Evolutionary conservation across 306 rosid genomes (phyloP), one percentile per base, ranked within the genome.

Genomic region (Dicorynia guianensis): DNA sequence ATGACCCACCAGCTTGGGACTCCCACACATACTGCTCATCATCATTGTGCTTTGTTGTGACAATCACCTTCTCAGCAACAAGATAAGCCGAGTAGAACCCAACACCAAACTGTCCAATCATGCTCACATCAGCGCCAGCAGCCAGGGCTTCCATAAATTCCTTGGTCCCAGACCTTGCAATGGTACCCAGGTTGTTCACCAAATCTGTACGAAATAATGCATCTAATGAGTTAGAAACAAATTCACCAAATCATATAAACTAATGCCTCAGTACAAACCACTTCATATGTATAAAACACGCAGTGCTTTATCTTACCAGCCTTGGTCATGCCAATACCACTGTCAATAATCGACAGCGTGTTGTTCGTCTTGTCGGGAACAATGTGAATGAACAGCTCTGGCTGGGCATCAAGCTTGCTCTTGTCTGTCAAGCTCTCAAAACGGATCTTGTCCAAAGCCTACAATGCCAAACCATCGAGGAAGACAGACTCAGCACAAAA

Each of bases 41-140:
- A 66, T 92, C 97, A 15, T 92, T 92, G 82, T 92, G 97, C 87
- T 92, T 92, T 8, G 89, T 0, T 30, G 90, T 90, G 3, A 92
- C 97, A 62, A 92, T 84, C 3, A 92, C 97, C 86, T 87, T 92
- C 79, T 92, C 97, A 0, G 97, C 93, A 62, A 92, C 97, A 63
- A 92, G 93, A 61, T 92, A 92, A 1, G 97, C 91, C 0, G 97
- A 92, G 86, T 92, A 92, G 80, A 92, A 92, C 5, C 97, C 96
- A 49, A 92, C 97, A 80, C 97, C 97, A 33, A 92, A 92, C 72
- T 92, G 97, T 6, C 97, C 97, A 52, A 92, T 92, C 97, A 92
- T 92, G 76, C 97, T 92, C 35, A 92, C 97, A 85, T 92, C 97
- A 65, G 97, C 96, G 58, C 97, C 97, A 18, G 97, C 96, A 36